Conservation (phyloP, 768 basidiomycete species). For the Rhizopogon salebrosus region DNA sequence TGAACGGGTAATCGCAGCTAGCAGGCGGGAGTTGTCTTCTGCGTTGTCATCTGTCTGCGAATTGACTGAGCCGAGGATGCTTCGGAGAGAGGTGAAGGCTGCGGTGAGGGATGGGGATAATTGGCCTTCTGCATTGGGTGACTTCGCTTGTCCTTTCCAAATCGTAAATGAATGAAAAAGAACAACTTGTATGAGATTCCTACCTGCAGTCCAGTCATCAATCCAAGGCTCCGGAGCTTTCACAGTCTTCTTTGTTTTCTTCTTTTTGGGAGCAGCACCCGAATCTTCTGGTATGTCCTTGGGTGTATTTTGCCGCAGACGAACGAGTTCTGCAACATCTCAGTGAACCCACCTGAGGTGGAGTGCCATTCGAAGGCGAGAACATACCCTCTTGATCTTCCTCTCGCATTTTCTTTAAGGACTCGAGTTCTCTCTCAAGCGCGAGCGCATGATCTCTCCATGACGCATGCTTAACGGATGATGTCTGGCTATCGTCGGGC, state of each 20-base stretch:
- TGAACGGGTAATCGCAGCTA: slow-evolving; percentile 14
- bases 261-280: slow-evolving; percentile 19
- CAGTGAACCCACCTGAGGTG: not conserved
- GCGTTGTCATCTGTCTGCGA: not conserved
- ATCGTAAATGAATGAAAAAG: not conserved
- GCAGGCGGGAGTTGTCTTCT: slow-evolving; percentile 9
- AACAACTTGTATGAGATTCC: not conserved
- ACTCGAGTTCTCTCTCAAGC: slow-evolving; percentile 21
- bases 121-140: slow-evolving; percentile 16
- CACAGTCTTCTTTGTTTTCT: slow-evolving; percentile 20
- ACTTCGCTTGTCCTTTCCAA: slow-evolving; percentile 15
- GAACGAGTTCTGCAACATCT: slow-evolving; percentile 15
- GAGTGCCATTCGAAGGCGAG: not conserved
- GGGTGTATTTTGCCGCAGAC: slow-evolving; percentile 11
- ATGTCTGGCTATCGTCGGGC: not conserved
- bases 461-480: not conserved
- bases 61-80: slow-evolving; percentile 7
- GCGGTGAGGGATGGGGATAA: slow-evolving; percentile 17
- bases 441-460: slow-evolving; percentile 25
- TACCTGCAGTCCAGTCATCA: slow-evolving; percentile 20
- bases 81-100: slow-evolving; percentile 17
- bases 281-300: slow-evolving; percentile 4
- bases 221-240: slow-evolving; percentile 9
- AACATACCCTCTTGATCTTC: slow-evolving; percentile 19
- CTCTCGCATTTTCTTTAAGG: slow-evolving; percentile 16